These are phyloP conservation scores for Nymphaea colorata DNA, from an alignment of 164 flowering plant species.

Conservation along the genomic window DNA sequence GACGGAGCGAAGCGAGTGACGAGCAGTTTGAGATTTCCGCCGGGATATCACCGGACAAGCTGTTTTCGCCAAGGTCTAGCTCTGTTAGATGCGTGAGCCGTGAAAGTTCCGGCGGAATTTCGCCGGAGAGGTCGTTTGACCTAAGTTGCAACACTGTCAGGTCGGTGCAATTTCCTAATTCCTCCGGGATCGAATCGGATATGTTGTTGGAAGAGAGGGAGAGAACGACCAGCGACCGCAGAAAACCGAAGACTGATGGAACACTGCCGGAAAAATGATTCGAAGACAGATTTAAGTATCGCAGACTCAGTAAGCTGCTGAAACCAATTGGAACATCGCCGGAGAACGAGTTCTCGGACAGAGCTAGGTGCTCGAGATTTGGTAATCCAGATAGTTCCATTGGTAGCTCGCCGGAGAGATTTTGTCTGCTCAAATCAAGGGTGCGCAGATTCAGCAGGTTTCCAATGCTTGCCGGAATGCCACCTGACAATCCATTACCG, in stretches of 20 bases:
- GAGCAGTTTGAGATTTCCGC: slow-evolving; percentile 25
- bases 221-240: slow-evolving; percentile 27
- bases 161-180: slow-evolving; percentile 43
- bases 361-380: slow-evolving; percentile 35
- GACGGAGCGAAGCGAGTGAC: slow-evolving; percentile 17
- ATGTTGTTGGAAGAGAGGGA: slow-evolving; percentile 38
- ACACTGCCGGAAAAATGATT: slow-evolving; percentile 44
- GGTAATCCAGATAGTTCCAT: slow-evolving; percentile 63
- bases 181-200: slow-evolving; percentile 36
- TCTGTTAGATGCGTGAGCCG: slow-evolving; percentile 30
- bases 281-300: slow-evolving; percentile 37
- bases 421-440: slow-evolving; percentile 59
- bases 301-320: slow-evolving; percentile 44
- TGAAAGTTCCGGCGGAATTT: slow-evolving; percentile 31
- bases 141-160: slow-evolving; percentile 43
- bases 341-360: slow-evolving; percentile 39
- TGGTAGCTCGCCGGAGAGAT: slow-evolving; percentile 50
- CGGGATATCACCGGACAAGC: slow-evolving; percentile 33
- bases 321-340: slow-evolving; percentile 67
- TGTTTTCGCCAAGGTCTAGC: slow-evolving; percentile 45
- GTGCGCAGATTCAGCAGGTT: slow-evolving; percentile 30
- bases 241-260: slow-evolving; percentile 48
- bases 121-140: slow-evolving; percentile 31
- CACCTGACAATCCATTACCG: slow-evolving; percentile 41
- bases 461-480: slow-evolving; percentile 41